Conservation (phyloP, 2,329 filamentous ascomycete species). For the Penicillium sp. region DNA sequence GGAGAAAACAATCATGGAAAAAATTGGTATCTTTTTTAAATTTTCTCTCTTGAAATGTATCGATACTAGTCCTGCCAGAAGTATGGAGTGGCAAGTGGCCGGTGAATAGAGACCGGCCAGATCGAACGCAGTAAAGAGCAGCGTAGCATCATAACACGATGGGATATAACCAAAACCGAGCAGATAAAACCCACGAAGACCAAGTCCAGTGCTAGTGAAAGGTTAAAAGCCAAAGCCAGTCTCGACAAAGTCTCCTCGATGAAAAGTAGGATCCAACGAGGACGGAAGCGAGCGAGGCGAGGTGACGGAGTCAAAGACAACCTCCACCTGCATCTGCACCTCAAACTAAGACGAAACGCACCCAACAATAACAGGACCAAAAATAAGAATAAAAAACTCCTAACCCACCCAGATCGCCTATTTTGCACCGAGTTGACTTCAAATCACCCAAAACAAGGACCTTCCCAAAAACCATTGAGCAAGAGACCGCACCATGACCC, state of each 20-base stretch:
- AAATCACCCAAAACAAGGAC: background rate
- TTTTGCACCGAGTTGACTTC: constrained; percentile 12
- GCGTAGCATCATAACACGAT: constrained; percentile 32
- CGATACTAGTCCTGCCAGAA: constrained; percentile 1
- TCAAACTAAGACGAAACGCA: background rate
- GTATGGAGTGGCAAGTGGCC: constrained; percentile 5
- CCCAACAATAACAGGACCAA: constrained; percentile 3
- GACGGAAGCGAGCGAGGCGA: too few species aligned
- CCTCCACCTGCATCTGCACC: background rate
- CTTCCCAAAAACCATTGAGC: background rate
- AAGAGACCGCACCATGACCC: background rate
- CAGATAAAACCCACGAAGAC: constrained; percentile 14
- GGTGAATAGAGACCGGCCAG: constrained; percentile 13
- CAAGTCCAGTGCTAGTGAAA: constrained; percentile 6
- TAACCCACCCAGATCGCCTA: constrained; percentile 18
- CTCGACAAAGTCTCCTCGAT: background rate
- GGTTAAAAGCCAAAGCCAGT: constrained; percentile 3
- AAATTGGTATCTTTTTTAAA: background rate
- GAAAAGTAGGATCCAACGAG: too few species aligned
- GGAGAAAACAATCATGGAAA: background rate
- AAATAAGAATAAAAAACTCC: constrained; percentile 14
- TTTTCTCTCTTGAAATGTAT: background rate
- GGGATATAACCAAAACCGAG: constrained; percentile 30
- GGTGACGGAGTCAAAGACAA: background rate
- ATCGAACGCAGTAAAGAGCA: constrained; percentile 18